phyloP scores from a whole-genome alignment of 2,329 filamentous ascomycete species.

The Pyricularia sp. region DNA sequence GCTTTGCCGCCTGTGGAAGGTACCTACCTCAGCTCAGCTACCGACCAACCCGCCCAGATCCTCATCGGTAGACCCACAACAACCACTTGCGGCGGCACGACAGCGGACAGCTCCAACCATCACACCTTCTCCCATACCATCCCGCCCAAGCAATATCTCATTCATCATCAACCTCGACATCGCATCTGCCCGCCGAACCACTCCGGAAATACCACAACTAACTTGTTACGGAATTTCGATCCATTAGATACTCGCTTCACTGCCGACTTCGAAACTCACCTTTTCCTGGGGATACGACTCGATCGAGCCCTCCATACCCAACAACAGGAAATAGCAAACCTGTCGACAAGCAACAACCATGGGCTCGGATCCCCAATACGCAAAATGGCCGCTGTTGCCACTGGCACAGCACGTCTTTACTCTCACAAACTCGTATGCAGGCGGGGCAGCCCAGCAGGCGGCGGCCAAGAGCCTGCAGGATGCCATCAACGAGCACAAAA shows the following conservation, averaged over 20 bases:
- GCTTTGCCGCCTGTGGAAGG: slow-evolving; percentile 5
- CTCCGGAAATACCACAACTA: not conserved
- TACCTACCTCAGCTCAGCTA: not conserved
- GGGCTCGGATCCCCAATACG: slow-evolving; percentile 73
- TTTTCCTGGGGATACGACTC: not conserved
- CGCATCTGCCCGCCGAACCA: not conserved
- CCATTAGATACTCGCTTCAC: not conserved
- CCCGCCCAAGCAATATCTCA: not conserved
- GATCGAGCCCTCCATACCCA: not conserved
- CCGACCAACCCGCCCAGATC: too few relatives aligned
- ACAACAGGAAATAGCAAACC: not conserved
- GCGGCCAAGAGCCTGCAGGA: slow-evolving; percentile 65
- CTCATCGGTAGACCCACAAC: not conserved
- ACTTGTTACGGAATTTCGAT: not conserved
- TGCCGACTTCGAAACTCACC: not conserved
- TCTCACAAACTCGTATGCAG: slow-evolving; percentile 66
- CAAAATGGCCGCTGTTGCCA: slow-evolving; percentile 70
- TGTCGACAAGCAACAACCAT: slow-evolving; percentile 37
- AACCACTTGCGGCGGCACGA: not conserved
- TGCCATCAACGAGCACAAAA: slow-evolving; percentile 72
- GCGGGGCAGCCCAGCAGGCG: slow-evolving; percentile 51
- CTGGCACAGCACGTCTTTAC: slow-evolving; percentile 79
- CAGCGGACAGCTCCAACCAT: not conserved
- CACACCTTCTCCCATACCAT: not conserved
- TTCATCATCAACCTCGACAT: not conserved